These are phyloP conservation scores for Arxiozyma slooffiae DNA, from an alignment of 1,139 yeast species.

Conservation along the genomic window DNA sequence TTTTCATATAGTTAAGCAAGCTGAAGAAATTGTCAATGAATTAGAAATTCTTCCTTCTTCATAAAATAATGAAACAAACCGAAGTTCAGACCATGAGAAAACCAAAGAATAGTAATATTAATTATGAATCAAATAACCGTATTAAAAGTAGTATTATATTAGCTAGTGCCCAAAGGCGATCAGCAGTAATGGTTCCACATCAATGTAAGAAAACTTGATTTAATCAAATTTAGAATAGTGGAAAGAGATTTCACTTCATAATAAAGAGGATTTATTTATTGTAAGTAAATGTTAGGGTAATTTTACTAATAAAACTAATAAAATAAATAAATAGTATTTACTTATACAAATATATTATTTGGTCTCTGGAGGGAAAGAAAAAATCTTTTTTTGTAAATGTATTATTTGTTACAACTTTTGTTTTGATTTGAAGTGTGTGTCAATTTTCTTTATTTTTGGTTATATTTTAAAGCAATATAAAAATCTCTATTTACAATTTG, in stretches of 20 bases:
- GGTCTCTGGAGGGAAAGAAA: too few species aligned
- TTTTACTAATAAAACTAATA: too few species aligned
- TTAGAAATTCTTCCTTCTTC: background rate
- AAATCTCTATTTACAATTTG: too few species aligned
- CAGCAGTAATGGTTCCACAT: slow-evolving; percentile 81
- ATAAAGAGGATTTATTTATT: background rate
- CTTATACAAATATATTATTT: too few species aligned
- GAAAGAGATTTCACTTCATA: background rate
- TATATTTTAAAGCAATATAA: too few species aligned
- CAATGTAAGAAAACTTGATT: slow-evolving; percentile 83
- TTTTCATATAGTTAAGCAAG: slow-evolving; percentile 24
- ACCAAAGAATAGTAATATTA: slow-evolving; percentile 8
- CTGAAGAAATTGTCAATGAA: slow-evolving; percentile 2
- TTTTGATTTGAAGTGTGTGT: too few species aligned
- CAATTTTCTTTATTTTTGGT: too few species aligned
- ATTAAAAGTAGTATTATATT: slow-evolving; percentile 78
- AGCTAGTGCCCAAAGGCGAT: slow-evolving; percentile 82
- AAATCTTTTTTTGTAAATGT: too few species aligned
- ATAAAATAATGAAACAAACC: background rate
- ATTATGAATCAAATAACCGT: slow-evolving; percentile 36
- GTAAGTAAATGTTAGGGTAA: background rate
- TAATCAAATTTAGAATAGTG: slow-evolving; percentile 22
- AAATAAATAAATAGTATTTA: too few species aligned
- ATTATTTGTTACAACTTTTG: too few species aligned
- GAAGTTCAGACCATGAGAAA: background rate